Conservation (phyloP, 2,329 filamentous ascomycete species). For the Colletotrichum cordylinicola region DNA sequence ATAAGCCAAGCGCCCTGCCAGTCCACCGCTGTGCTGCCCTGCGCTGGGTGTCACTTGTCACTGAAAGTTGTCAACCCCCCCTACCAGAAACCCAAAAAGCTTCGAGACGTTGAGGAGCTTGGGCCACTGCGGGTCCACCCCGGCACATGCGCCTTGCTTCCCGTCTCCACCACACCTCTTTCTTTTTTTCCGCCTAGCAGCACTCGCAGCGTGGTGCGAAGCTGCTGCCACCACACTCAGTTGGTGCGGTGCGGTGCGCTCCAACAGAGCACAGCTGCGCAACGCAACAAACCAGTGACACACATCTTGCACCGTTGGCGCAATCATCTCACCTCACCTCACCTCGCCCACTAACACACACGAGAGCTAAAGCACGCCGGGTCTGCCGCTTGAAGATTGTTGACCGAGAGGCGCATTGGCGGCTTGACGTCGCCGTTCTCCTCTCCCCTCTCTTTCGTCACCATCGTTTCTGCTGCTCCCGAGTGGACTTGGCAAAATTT, state of each 20-base stretch:
- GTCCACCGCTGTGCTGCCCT: background rate
- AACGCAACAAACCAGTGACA: background rate
- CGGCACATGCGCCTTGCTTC: constrained; percentile 2
- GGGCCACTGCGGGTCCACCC: constrained; percentile 13
- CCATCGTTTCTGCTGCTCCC: background rate
- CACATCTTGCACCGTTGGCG: background rate
- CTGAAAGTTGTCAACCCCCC: background rate
- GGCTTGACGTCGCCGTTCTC: background rate
- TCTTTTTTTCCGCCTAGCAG: background rate
- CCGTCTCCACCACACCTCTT: constrained; percentile 3
- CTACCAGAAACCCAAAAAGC: background rate
- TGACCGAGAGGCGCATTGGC: constrained; percentile 15
- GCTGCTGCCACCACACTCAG: too few relatives aligned
- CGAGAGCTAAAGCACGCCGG: constrained; percentile 7
- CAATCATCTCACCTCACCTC: background rate
- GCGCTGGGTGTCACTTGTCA: background rate
- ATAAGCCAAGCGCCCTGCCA: background rate
- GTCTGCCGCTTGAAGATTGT: background rate
- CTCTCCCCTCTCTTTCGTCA: background rate
- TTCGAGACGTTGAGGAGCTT: constrained; percentile 27
- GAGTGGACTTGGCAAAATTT: background rate
- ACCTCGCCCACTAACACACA: background rate
- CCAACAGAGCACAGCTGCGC: background rate
- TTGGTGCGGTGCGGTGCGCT: background rate
- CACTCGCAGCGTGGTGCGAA: background rate